phyloP scores from a whole-genome alignment of 306 rosid genomes.

The Fragaria vesca region DNA sequence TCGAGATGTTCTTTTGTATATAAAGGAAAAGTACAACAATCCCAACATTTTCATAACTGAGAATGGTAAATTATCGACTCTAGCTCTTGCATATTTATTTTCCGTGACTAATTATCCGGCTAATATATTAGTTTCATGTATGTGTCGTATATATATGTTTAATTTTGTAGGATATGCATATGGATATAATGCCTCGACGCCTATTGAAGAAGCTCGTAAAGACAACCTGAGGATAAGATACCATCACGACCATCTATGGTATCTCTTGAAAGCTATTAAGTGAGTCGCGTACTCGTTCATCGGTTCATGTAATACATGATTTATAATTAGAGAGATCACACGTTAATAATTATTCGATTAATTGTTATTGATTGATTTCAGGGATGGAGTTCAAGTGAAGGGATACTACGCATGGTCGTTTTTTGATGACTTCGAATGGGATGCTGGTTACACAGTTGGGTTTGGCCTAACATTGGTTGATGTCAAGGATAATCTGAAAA shows the following conservation, averaged over 20 bases:
- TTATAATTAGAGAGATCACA: too few species aligned
- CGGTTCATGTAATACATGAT: too few species aligned
- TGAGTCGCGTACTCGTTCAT: background rate
- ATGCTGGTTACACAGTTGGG: constrained; percentile 23
- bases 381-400: constrained; percentile 24
- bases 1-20: background rate
- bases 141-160: background rate
- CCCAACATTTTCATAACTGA: constrained; percentile 39
- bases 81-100: background rate
- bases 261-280: constrained; percentile 30
- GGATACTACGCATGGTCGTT: constrained; percentile 30
- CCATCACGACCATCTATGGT: constrained; percentile 23
- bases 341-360: too few species aligned
- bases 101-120: background rate
- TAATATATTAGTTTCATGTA: too few species aligned
- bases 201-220: constrained; percentile 27
- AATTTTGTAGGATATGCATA: constrained; percentile 9
- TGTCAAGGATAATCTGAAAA: constrained; percentile 12
- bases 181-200: constrained; percentile 1
- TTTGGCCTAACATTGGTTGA: constrained; percentile 29
- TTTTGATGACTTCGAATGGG: constrained; percentile 28
- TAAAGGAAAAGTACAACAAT: constrained; percentile 7
- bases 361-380: background rate
- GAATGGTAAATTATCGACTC: constrained; percentile 37
- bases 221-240: constrained; percentile 30